phyloP scores from a whole-genome alignment of 2,329 filamentous ascomycete species.

The Pseudovirgaria hyperparasitica region DNA sequence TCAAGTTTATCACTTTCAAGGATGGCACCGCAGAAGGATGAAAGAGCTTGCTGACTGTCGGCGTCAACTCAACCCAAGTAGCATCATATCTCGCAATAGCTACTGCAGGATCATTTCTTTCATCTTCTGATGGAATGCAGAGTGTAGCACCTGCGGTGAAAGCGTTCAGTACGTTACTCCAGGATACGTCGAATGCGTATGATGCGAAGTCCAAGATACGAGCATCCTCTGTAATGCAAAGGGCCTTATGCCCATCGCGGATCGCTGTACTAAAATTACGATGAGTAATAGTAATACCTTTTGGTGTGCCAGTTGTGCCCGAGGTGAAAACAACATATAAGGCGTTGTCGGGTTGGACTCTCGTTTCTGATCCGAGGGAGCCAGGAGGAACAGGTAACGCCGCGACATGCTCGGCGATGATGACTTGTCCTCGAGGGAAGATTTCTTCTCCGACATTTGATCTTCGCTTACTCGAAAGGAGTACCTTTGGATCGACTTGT shows the following conservation, averaged over 20 bases:
- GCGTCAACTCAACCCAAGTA: slow-evolving; percentile 20
- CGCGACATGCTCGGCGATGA: too few species aligned
- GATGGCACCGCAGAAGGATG: too few species aligned
- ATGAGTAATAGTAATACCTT: slow-evolving; percentile 20
- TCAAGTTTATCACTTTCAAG: too few species aligned
- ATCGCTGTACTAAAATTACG: slow-evolving; percentile 16
- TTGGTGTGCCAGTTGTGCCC: slow-evolving; percentile 20
- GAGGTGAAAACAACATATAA: slow-evolving; percentile 20
- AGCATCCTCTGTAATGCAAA: slow-evolving; percentile 15
- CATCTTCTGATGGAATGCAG: slow-evolving; percentile 23
- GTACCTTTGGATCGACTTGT: slow-evolving; percentile 5
- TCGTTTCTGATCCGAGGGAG: too few species aligned
- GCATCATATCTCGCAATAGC: slow-evolving; percentile 16
- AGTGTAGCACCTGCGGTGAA: slow-evolving; percentile 18
- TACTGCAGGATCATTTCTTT: slow-evolving; percentile 31
- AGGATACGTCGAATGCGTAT: slow-evolving; percentile 20
- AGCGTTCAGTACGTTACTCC: slow-evolving; percentile 19
- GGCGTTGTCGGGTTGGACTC: slow-evolving; percentile 10
- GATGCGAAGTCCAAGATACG: slow-evolving; percentile 23
- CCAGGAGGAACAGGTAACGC: too few species aligned
- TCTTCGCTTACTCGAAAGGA: slow-evolving; percentile 11
- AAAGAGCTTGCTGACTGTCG: slow-evolving; percentile 20
- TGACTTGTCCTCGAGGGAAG: too few species aligned
- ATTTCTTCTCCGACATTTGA: too few species aligned
- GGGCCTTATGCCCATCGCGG: slow-evolving; percentile 12